Evolutionary conservation across 371 early-diverging fungal species (phyloP), one percentile per base, ranked within the genome.

Genomic region (Syncephalastrum sp.): DNA sequence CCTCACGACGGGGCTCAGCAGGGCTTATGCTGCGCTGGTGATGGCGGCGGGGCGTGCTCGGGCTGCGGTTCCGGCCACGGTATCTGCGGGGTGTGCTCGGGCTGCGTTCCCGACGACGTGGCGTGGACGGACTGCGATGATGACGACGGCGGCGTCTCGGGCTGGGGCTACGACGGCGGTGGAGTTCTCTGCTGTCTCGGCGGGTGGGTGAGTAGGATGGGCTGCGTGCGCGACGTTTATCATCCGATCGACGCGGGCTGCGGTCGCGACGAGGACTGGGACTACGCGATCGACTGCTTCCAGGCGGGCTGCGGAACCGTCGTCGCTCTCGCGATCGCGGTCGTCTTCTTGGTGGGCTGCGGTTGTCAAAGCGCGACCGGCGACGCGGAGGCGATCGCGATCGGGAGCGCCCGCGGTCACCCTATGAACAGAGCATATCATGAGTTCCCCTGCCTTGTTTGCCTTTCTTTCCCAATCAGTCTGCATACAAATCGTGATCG

Each of bases 331-430:
- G 38, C 14, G 42, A 33, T n/a, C 25, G 14, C 13, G 6, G 27
- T 41, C 53, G 53, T 47, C 57, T 57, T 64, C 68, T 47, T 5
- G 60, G 60, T 33, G 60, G 67, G 21, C 42, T 41, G 21, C 65
- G 56, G 38, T 62, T 50, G 21, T 62, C 63, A 57, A 66, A 65
- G 16, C 70, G 50, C 50, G 48, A 57, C 17, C 61, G 50, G 33
- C 55, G 53, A 42, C 55, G 63, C 54, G 70, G 60, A 16, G 59
- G 70, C 29, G 66, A 68, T 23, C 75, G 60, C 16, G 63, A 65
- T 14, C 65, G 63, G 16, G 57, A 55, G 21, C 56, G 45, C 1
- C 50, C 24, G 8, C 54, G 27, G 16, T 16, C 33, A 50, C 41
- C 44, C 46, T 42, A 16, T 13, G 2, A 45, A 33, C 14, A 51